Conservation (phyloP, 306 rosid species). For the Prunus fruticosa region DNA sequence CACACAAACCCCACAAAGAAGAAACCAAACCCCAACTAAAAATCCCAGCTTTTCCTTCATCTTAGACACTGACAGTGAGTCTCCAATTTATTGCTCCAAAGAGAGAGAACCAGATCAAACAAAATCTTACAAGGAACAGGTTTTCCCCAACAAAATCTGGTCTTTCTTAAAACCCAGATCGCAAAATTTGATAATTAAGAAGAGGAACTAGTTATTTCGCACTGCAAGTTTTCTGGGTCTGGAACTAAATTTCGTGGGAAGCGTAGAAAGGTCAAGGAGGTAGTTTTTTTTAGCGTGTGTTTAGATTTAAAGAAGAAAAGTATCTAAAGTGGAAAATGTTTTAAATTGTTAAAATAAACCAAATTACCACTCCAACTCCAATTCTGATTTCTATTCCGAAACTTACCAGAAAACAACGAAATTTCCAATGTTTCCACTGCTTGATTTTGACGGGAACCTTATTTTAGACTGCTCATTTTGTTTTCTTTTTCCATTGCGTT, state of each 20-base stretch:
- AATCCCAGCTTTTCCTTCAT: constrained; percentile 45
- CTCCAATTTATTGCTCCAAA: not conserved
- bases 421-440: not conserved
- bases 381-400: not conserved
- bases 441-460: not conserved
- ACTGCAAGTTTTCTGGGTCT: constrained; percentile 17
- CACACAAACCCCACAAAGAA: constrained; percentile 51
- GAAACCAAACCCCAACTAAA: constrained; percentile 42
- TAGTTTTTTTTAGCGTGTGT: not conserved
- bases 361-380: not conserved
- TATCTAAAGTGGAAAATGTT: constrained; percentile 28
- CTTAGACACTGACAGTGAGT: constrained; percentile 2
- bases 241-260: constrained; percentile 24
- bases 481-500: not conserved
- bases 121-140: not conserved
- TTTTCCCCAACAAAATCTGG: not conserved
- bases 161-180: constrained; percentile 33
- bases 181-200: constrained; percentile 2
- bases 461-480: not conserved
- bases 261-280: constrained; percentile 6
- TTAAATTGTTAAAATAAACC: not conserved
- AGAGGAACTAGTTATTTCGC: constrained; percentile 20
- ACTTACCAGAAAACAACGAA: not conserved
- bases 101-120: constrained; percentile 27
- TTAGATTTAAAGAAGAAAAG: not conserved